Percentiles rank a stretch among this genome's conserved stretches.
phyloP scores from a whole-genome alignment of 2,329 filamentous ascomycete species.

The Thelonectria discophora region DNA sequence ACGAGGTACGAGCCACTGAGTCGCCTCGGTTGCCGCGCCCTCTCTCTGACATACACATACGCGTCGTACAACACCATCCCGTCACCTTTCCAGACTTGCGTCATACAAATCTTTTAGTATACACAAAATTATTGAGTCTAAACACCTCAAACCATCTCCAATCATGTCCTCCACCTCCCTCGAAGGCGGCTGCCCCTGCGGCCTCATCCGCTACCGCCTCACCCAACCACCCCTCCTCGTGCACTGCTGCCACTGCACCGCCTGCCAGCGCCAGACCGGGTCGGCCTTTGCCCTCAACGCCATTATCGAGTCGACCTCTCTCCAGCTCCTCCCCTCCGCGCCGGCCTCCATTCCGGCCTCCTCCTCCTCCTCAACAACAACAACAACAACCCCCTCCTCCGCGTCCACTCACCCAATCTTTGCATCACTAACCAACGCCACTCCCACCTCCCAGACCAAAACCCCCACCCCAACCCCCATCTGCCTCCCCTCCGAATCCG shows the following conservation, averaged over 20 bases:
- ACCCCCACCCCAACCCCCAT: constrained; percentile 32
- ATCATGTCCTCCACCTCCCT: constrained; percentile 43
- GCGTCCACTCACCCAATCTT: constrained; percentile 32
- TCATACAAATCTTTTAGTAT: no score
- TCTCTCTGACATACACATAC: constrained; percentile 7
- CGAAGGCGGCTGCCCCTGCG: constrained; percentile 69
- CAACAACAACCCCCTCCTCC: not conserved
- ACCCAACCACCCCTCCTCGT: constrained; percentile 61
- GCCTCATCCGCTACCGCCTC: constrained; percentile 72
- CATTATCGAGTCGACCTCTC: constrained; percentile 50
- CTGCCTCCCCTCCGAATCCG: constrained; percentile 52
- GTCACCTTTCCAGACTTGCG: no score
- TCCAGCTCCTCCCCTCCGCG: constrained; percentile 45
- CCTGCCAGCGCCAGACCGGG: constrained; percentile 57
- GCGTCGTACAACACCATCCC: not conserved
- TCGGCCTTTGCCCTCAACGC: constrained; percentile 52
- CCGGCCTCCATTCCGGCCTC: constrained; percentile 35
- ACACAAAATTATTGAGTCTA: no score
- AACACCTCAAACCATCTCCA: constrained; percentile 11
- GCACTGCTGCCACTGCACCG: constrained; percentile 58
- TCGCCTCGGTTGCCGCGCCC: constrained; percentile 9
- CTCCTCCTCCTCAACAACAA: constrained; percentile 8
- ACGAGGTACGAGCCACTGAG: not conserved
- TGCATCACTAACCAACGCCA: constrained; percentile 32
- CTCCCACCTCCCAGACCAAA: constrained; percentile 16